Base-by-base conservation (phyloP, 805 yeast genomes). In the Peterozyma xylosa region DNA sequence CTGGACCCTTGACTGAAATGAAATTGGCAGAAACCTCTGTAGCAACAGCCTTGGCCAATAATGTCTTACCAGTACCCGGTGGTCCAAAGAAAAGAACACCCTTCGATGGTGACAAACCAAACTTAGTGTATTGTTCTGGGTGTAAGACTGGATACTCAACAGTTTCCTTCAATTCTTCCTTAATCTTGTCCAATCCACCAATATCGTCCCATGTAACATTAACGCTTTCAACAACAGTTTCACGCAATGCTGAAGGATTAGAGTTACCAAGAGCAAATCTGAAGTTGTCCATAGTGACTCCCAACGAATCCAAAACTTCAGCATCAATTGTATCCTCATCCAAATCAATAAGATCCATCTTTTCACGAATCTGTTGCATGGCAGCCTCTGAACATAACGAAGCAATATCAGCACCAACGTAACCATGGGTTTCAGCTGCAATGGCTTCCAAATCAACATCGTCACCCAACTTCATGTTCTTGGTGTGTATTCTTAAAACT, bases 371-470 rank as follows among this genome's bases (percentile, higher is more conserved):
- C 74, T 95, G 99, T 76, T 93, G 99, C 99, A 93, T 93, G 47
- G 99, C 99, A 52, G 99, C 99, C 71, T 95, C 99, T n/a, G 97
- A 89, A 76, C 99, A 93, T 60, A 93, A 74, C 7, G 98, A 90
- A 1, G 99, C 99, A 58, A 93, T 74, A 78, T 93, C 99, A 41
- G 97, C 96, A 73, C 99, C 99, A 48, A 93, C 99, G 60, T 90
- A 93, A 73, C 99, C 99, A 63, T 95, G 99, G 34, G 99, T 93
- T 71, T 93, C 99, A 21, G 95, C 73, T 13, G 99, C 98, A 62
- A 93, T 85, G 35, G 91, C 76, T 73, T 93, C 99, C 57, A 93
- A 77, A 64, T 93, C 97, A 43, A 93, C 99, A 58, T 87, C 98
- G 49, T 80, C 96, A 29, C 78, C 91, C 58, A 93, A 76, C 70